Conservation (phyloP, 441 rosid species). For the Populus hybrid region DNA sequence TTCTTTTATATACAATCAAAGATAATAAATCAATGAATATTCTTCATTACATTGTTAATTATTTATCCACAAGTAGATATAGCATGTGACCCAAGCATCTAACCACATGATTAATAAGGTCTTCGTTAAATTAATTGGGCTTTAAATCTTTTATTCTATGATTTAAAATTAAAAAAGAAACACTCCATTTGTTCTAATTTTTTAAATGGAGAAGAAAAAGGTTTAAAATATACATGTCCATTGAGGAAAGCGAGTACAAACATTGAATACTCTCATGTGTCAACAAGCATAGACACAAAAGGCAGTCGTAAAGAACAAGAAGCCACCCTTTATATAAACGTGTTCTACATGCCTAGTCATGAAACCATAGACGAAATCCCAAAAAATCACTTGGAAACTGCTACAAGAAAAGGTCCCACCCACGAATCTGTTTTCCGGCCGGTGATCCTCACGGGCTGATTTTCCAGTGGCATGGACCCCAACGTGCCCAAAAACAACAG, state of each 20-base stretch:
- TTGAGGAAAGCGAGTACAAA: neutral
- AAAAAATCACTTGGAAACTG: neutral
- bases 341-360: neutral
- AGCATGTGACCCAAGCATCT: too few relatives aligned
- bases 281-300: neutral
- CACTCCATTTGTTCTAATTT: neutral
- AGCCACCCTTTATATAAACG: neutral
- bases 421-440: neutral
- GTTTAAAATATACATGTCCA: neutral
- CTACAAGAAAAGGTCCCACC: neutral
- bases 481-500: neutral
- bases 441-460: neutral
- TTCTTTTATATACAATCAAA: too few relatives aligned
- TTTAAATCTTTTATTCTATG: too few relatives aligned
- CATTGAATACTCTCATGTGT: neutral
- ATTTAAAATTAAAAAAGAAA: too few relatives aligned
- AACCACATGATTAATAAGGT: too few relatives aligned
- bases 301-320: neutral
- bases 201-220: too few relatives aligned
- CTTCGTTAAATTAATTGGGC: too few relatives aligned
- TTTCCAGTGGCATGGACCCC: slow-evolving; percentile 23
- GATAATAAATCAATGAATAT: too few relatives aligned
- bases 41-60: too few relatives aligned
- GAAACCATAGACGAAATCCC: neutral
- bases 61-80: too few relatives aligned